A percentile compares a stretch with the other conserved stretches of the same genome.
These are phyloP conservation scores for Jacaranda copaia DNA, from an alignment of 257 asterid genomes.

Conservation along the genomic window DNA sequence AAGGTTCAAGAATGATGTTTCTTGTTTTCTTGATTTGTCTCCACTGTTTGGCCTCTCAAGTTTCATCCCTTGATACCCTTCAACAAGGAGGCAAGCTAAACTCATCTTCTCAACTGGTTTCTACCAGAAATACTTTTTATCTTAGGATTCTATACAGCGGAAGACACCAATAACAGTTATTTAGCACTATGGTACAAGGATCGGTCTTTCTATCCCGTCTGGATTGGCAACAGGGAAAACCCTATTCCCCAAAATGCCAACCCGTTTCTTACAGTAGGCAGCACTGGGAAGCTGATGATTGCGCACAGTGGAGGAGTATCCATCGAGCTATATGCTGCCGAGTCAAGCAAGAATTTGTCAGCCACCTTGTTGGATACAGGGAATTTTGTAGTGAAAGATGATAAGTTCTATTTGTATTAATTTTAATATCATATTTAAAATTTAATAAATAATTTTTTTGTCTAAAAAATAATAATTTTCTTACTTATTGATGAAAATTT, in stretches of 20 bases:
- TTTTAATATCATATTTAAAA: too few relatives aligned
- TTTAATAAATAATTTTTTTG: too few relatives aligned
- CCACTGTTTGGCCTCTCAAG: conserved; percentile 24
- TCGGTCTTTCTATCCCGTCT: neutral
- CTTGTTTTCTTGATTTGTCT: conserved; percentile 23
- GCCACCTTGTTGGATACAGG: conserved; percentile 51
- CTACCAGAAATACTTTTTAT: conserved; percentile 46
- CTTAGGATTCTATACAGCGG: conserved; percentile 46
- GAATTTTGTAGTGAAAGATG: conserved; percentile 47
- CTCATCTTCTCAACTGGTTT: conserved; percentile 44
- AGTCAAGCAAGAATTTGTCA: conserved; percentile 28
- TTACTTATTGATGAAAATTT: too few relatives aligned
- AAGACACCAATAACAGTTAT: conserved; percentile 37
- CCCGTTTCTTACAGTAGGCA: conserved; percentile 39
- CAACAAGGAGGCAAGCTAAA: conserved; percentile 44
- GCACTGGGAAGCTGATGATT: conserved; percentile 41
- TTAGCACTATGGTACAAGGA: conserved; percentile 46
- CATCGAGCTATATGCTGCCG: conserved; percentile 25
- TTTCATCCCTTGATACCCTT: conserved; percentile 38
- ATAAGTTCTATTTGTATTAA: too few relatives aligned
- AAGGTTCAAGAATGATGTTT: conserved; percentile 3
- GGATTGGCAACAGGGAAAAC: conserved; percentile 57
- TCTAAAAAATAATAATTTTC: too few relatives aligned
- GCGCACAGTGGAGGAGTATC: conserved; percentile 22
- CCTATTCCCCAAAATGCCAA: conserved; percentile 21